Evolutionary conservation across 306 rosid species (phyloP).

Genomic region (Cicer chorassanicum): DNA sequence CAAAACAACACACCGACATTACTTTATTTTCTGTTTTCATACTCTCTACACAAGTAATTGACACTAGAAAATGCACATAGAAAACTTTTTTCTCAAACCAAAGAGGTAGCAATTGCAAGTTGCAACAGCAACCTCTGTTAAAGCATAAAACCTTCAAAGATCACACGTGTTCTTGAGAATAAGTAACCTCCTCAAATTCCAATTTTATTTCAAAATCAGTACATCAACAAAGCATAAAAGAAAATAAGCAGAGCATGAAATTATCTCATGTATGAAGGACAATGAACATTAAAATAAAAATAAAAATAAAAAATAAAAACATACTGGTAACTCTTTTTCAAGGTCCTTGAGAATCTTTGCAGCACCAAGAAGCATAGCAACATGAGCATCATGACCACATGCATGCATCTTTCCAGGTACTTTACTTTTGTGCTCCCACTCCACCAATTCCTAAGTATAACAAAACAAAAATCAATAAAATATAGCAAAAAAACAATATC

Average conservation of each 20-base stretch:
- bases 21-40: neutral
- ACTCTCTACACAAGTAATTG: neutral
- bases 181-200: neutral
- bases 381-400: slow-evolving; percentile 96
- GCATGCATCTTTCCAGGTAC: slow-evolving; percentile 93
- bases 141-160: too few relatives aligned
- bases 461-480: slow-evolving; percentile 9
- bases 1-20: neutral
- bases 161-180: too few relatives aligned
- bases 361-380: slow-evolving; percentile 95
- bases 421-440: slow-evolving; percentile 93
- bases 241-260: neutral
- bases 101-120: neutral
- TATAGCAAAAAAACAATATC: neutral
- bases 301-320: neutral
- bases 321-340: slow-evolving; percentile 57
- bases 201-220: slow-evolving; percentile 1
- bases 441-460: slow-evolving; percentile 67
- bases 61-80: neutral
- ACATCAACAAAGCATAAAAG: neutral
- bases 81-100: neutral
- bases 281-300: neutral
- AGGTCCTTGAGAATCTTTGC: slow-evolving; percentile 75
- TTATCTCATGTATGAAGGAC: neutral
- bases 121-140: too few relatives aligned